phyloP scores from a whole-genome alignment of 768 basidiomycete genomes.

The Suillus paluster region DNA sequence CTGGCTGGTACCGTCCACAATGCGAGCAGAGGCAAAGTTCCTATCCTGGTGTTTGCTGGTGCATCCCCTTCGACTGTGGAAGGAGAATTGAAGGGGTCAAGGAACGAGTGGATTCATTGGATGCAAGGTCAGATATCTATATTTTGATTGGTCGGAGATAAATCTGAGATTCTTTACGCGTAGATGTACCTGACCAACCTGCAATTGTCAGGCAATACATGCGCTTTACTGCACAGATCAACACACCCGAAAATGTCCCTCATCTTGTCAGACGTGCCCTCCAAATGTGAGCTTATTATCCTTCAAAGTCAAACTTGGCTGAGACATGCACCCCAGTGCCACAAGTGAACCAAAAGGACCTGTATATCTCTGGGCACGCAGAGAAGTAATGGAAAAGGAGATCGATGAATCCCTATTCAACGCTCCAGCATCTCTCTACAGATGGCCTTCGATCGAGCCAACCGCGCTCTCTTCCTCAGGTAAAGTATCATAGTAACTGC shows the following conservation, averaged over 20 bases:
- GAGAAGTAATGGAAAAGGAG: conserved; percentile 75
- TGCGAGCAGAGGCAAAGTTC: conserved; percentile 61
- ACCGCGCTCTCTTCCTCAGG: conserved; percentile 48
- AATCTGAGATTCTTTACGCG: not conserved
- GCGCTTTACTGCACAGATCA: conserved; percentile 65
- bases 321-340: conserved; percentile 45
- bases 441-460: conserved; percentile 60
- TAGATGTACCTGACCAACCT: conserved; percentile 74
- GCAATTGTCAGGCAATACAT: conserved; percentile 78
- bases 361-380: conserved; percentile 72
- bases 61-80: conserved; percentile 62
- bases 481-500: conserved; percentile 19
- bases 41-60: conserved; percentile 77
- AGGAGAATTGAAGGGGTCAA: conserved; percentile 60
- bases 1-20: conserved; percentile 77
- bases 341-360: conserved; percentile 73
- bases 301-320: not conserved
- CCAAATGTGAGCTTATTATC: conserved; percentile 55
- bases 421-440: conserved; percentile 28
- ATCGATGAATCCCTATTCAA: conserved; percentile 45
- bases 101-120: conserved; percentile 81
- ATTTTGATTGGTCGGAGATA: not conserved
- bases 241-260: conserved; percentile 55
- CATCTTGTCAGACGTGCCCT: conserved; percentile 59
- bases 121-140: conserved; percentile 53